These are phyloP conservation scores for Scorias spongiosa DNA, from an alignment of 2,329 filamentous ascomycete species.

Conservation along the genomic window DNA sequence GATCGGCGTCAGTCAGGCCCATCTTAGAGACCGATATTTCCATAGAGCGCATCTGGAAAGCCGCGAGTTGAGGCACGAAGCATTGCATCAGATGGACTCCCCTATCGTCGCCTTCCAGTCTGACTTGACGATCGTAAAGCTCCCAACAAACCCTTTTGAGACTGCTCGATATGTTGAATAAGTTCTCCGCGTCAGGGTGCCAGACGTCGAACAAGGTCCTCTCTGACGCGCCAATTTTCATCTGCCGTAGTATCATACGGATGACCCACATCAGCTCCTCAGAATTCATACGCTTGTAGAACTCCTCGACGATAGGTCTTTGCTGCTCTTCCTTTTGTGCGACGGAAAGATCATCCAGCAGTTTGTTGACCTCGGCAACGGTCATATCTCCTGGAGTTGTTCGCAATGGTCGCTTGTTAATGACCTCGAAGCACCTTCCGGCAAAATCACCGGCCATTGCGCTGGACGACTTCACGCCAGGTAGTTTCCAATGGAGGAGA, in stretches of 20 bases:
- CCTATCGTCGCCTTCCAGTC: constrained; percentile 59
- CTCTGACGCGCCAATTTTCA: constrained; percentile 66
- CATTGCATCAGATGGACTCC: constrained; percentile 79
- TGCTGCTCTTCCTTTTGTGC: constrained; percentile 74
- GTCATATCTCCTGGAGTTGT: constrained; percentile 62
- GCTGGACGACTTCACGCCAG: constrained; percentile 48
- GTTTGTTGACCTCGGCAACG: constrained; percentile 77
- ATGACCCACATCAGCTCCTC: constrained; percentile 92
- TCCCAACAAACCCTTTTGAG: constrained; percentile 91
- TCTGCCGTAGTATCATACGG: constrained; percentile 73
- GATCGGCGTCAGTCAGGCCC: constrained; percentile 51
- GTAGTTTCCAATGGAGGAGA: constrained; percentile 83
- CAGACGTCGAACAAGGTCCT: constrained; percentile 64
- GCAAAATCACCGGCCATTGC: constrained; percentile 81
- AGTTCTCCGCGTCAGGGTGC: constrained; percentile 37
- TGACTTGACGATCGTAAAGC: constrained; percentile 55
- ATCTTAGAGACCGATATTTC: constrained; percentile 61
- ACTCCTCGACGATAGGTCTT: constrained; percentile 61
- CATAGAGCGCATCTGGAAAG: constrained; percentile 75
- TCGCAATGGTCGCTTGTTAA: constrained; percentile 69
- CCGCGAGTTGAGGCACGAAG: constrained; percentile 88
- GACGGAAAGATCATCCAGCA: constrained; percentile 62
- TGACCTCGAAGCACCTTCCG: constrained; percentile 70
- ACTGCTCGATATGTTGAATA: constrained; percentile 82
- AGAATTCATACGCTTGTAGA: constrained; percentile 83